Evolutionary conservation across 192 early-diverging fungal genomes (phyloP), one percentile per base, ranked within the genome.

Genomic region (Coemansia sp.): DNA sequence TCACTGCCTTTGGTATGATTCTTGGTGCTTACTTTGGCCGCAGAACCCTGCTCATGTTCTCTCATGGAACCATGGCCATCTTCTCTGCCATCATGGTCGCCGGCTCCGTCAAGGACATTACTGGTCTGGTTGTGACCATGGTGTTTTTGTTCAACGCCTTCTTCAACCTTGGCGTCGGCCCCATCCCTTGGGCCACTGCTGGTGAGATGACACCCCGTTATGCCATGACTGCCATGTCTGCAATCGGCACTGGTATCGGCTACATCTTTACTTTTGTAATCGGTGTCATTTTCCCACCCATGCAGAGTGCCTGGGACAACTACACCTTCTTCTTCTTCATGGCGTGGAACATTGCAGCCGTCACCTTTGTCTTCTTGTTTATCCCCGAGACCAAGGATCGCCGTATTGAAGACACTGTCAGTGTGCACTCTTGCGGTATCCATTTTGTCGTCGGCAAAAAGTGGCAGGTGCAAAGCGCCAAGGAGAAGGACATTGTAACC

Each of bases 361-460:
- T 84, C 49, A 28, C 80, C n/a, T 91, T 90, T 59, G 78, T 86
- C 10, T 76, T 78, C 42, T 46, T 78, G 43, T 85, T 82, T 53
- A 79, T 94, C n/a, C 90, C 90, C 9, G 92, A 93, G 78, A 91
- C 88, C 27, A 87, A 86, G 60, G 88, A 89, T 42, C 70, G 83
- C 44, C 85, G 83, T 14, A 69, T 88, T 28, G 88, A 90, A 41
- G 83, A 87, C 24, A 75, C 81, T 9, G 74, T 77, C 46, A 51
- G 59, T 25, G 35, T 58, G 8, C 74, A 77, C 40, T 77, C 74
- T 25, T 62, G 58, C 17, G 74, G 74, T 9, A 19, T 77, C 8
- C 74, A 77, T 53, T 50, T 65, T 48, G 67, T 77, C 17, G 46
- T 77, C 22, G 74, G 74, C 39, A 71, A 60, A 11, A 75, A 64